Percentiles rank a stretch among this genome's conserved stretches.
Conservation (phyloP, 768 basidiomycete species). For the Lactifluus echinatus region DNA sequence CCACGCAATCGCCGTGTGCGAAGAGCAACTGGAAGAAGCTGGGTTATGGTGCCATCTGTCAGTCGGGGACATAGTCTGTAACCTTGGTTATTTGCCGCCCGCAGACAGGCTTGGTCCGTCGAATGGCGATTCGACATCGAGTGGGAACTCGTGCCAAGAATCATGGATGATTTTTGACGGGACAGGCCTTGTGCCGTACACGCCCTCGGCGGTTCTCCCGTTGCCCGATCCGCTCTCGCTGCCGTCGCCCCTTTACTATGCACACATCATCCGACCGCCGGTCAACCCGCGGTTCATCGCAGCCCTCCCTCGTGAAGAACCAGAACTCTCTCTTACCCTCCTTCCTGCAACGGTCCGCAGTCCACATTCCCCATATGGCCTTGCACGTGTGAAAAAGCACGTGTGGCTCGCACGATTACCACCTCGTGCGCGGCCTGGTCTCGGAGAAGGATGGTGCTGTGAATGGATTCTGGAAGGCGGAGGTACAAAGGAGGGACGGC, state of each 20-base stretch:
- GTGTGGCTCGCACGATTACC: constrained; percentile 55
- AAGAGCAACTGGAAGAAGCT: constrained; percentile 56
- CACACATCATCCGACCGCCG: constrained; percentile 46
- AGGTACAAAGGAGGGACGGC: constrained; percentile 59
- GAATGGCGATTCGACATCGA: constrained; percentile 16
- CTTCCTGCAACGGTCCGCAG: constrained; percentile 44
- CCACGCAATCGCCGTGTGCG: constrained; percentile 45
- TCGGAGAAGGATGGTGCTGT: constrained; percentile 64
- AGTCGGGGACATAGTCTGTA: constrained; percentile 69
- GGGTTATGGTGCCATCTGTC: constrained; percentile 73
- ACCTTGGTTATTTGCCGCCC: constrained; percentile 67
- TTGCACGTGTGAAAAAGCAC: constrained; percentile 49
- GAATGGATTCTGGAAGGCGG: constrained; percentile 79
- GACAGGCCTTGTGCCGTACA: constrained; percentile 48
- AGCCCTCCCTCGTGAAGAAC: constrained; percentile 25
- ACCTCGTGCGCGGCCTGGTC: constrained; percentile 26
- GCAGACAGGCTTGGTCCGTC: constrained; percentile 17
- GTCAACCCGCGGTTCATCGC: constrained; percentile 26
- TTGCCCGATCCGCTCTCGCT: constrained; percentile 50
- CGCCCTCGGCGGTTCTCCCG: constrained; percentile 45
- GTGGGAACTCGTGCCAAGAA: constrained; percentile 20
- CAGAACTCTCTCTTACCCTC: constrained; percentile 40
- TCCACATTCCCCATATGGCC: constrained; percentile 51
- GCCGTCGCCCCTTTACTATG: constrained; percentile 70
- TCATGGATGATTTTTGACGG: constrained; percentile 77